Base-by-base conservation (phyloP, 2,329 filamentous ascomycete genomes). In the Fusarium secorum region DNA sequence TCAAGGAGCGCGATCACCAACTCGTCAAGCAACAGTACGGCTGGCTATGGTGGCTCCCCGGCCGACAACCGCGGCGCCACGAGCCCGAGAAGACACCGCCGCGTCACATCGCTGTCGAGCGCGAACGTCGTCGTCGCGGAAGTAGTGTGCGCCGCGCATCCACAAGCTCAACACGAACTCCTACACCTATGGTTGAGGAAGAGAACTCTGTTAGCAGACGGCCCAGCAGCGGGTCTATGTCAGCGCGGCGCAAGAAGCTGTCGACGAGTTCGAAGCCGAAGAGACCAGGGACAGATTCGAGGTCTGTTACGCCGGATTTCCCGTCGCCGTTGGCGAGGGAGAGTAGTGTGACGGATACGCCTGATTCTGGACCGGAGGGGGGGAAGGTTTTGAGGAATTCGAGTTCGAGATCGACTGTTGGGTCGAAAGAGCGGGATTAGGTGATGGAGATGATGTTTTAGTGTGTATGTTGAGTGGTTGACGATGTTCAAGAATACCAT, bases 21-120 rank as follows among this genome's bases (percentile, higher is more conserved):
- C 82, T 93, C 41, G 90, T 91, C 17, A 89, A 88, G 76, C 85
- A 90, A 75, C 85, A 90, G 67, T 89, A 91, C 56, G 88, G 91
- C 26, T 93, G 91, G 90, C 84, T 97, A 38, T 97, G 94, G 94
- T 97, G 95, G 92, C 88, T 93, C 4, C 92, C 93, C 1, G 93
- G 92, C 86, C 83, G 81, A 74, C 75, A 81, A 67, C 80, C 75
- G 56, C 75, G 68, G 11, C 80, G 75, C 32, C 76, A 77, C 20
- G 77, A 83, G 42, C 66, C 71, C n/a, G 82, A 85, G 57, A 85
- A 83, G 76, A 68, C 53, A 22, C 82, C 82, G 49, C 81, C 80
- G 26, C 84, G 84, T 7, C 81, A 83, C 41, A 77, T 81, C 5
- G 79, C 81, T 45, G 78, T 85, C 17, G 81, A 84, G 66, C 84